Percentiles rank a stretch among this genome's conserved stretches.
Conservation (phyloP, 805 yeast species). For the Wickerhamiella nectarea region DNA sequence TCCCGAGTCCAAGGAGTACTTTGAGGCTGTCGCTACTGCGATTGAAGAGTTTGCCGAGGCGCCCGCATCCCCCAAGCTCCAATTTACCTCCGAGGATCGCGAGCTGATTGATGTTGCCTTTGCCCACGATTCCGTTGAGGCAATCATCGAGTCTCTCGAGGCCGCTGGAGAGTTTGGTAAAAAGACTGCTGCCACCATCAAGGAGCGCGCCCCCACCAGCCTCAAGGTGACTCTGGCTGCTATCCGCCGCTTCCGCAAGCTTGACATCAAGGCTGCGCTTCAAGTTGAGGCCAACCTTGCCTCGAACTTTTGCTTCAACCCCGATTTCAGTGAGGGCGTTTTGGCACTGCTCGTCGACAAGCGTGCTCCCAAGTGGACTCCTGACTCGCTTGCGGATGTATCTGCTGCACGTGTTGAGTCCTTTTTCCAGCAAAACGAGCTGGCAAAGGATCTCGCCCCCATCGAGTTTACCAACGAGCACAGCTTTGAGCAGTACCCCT, state of each 20-base stretch:
- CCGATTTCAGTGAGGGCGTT: constrained; percentile 50
- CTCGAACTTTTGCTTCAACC: constrained; percentile 50
- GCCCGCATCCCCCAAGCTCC: constrained; percentile 38
- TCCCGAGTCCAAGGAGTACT: constrained; percentile 21
- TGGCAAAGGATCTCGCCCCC: constrained; percentile 20
- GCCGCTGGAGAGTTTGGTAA: constrained; percentile 52
- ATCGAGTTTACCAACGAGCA: constrained; percentile 24
- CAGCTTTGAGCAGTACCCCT: constrained; percentile 39
- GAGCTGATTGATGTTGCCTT: constrained; percentile 58
- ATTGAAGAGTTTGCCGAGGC: constrained; percentile 59
- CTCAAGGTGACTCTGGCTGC: constrained; percentile 58
- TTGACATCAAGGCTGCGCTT: constrained; percentile 51
- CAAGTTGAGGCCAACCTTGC: constrained; percentile 66
- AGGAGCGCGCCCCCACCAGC: constrained; percentile 63
- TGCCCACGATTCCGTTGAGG: constrained; percentile 36
- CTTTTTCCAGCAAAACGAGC: constrained; percentile 22
- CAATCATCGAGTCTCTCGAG: constrained; percentile 41
- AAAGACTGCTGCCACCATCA: constrained; percentile 40
- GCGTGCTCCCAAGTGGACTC: constrained; percentile 38
- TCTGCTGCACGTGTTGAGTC: constrained; percentile 20
- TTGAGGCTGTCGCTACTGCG: constrained; percentile 48
- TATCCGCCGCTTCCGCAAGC: constrained; percentile 44
- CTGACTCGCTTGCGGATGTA: constrained; percentile 31
- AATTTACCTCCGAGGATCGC: constrained; percentile 38
- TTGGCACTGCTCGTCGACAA: constrained; percentile 37